Base-by-base conservation (phyloP, 192 early-diverging fungal genomes). In the Geosiphon pyriformis region DNA sequence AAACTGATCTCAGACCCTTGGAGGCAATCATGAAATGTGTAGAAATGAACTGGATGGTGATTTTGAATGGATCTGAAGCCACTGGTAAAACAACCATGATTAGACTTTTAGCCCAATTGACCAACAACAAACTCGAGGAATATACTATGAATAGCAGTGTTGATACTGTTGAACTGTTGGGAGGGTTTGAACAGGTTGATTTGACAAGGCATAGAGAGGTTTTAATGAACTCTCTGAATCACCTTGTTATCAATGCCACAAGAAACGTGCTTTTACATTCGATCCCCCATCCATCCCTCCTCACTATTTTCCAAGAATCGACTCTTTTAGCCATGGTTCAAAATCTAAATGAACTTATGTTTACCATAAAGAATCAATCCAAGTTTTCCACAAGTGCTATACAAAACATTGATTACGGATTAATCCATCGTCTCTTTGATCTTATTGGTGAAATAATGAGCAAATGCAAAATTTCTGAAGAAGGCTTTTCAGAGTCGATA, bases 181-280 rank as follows among this genome's bases (percentile, higher is more conserved):
- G 96, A 60, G 96, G 96, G 27, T 99, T 98, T 69, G 95, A 99
- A 76, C 96, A 99, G 73, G 87, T 94, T 10, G 95, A 98, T 74
- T 59, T 90, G 46, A 83, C 80, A 27, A 82, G 95, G 31, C 85
- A 91, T 55, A 79, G 82, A 34, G 78, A 85, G 42, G 69, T 63
- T 31, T 62, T 87, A 52, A 32, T 88, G 8, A 70, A 78, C 18
- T 64, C 64, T 2, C 68, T 89, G 20, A 70, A 68, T 22, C 58
- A 76, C 8, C 65, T 85, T 34, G 56, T 83, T 2, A 76, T 79
- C 51, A 50, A 61, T 8, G 51, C 81, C 2, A 72, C 78, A 4
- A 72, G 81, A 18, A 69, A 78, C 50, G 53, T 88, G 61, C 34
- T 82, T 4, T 15, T 74, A 22, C 30, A 55, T 54, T 37, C 32